A percentile compares a stretch with the other conserved stretches of the same genome.
Conservation (phyloP, 1,284 basidiomycete genomes). For the Pseudozyma sp. region DNA sequence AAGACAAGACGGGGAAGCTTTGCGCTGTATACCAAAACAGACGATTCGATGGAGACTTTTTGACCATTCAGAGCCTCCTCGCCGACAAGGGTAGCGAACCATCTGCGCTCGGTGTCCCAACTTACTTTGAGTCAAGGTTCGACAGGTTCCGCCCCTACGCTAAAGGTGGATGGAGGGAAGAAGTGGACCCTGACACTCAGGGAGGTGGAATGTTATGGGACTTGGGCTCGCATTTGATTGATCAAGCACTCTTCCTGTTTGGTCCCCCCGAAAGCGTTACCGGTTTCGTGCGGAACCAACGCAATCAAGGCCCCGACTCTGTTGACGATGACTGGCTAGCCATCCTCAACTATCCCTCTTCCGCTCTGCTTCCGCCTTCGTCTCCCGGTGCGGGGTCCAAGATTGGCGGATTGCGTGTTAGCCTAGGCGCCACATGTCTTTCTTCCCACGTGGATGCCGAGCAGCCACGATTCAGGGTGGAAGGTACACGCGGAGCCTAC, state of each 20-base stretch:
- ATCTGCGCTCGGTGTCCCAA: conserved; percentile 60
- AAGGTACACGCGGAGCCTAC: conserved; percentile 62
- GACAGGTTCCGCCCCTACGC: conserved; percentile 64
- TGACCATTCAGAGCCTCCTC: conserved; percentile 62
- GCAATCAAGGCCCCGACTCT: conserved; percentile 49
- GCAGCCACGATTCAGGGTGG: conserved; percentile 61
- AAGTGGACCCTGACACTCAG: conserved; percentile 55
- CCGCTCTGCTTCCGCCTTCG: conserved; percentile 49
- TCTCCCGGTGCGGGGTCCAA: conserved; percentile 52
- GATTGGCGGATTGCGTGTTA: conserved; percentile 56
- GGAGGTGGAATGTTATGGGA: conserved; percentile 68
- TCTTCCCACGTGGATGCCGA: conserved; percentile 61
- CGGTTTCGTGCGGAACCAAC: conserved; percentile 59
- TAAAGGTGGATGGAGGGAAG: conserved; percentile 67
- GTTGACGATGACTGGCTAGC: conserved; percentile 68
- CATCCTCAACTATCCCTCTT: conserved; percentile 55
- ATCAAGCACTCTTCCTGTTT: conserved; percentile 63
- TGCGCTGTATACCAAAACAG: conserved; percentile 67
- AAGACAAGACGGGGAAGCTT: conserved; percentile 53
- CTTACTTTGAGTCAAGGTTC: conserved; percentile 63
- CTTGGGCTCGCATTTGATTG: conserved; percentile 63
- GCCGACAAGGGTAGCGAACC: conserved; percentile 46
- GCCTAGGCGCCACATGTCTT: conserved; percentile 60
- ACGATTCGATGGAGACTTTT: conserved; percentile 65
- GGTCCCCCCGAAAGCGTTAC: conserved; percentile 61